A percentile compares a stretch with the other conserved stretches of the same genome.
These are phyloP conservation scores for Suillus fuscotomentosus DNA, from an alignment of 768 basidiomycete genomes.

Conservation along the genomic window DNA sequence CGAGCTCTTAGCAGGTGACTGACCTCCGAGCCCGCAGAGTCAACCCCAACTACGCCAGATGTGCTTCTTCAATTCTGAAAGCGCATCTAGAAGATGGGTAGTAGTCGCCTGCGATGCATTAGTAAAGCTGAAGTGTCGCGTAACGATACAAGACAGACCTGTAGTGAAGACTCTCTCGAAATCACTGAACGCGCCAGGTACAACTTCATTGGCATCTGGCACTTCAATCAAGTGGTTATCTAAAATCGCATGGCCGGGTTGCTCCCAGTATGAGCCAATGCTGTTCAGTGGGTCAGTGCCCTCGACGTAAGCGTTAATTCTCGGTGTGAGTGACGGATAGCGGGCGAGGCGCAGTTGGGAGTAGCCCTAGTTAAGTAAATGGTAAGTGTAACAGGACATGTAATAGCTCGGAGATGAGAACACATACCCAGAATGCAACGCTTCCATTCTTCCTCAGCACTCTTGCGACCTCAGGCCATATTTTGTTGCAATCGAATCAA, in stretches of 20 bases:
- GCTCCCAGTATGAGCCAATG: constrained; percentile 72
- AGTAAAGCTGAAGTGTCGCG: background rate
- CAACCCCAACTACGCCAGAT: no score
- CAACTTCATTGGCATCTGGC: constrained; percentile 44
- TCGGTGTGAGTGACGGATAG: constrained; percentile 52
- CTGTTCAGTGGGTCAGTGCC: constrained; percentile 49
- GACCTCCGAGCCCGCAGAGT: no score
- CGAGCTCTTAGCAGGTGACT: no score
- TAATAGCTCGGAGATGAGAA: background rate
- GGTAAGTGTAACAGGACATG: background rate
- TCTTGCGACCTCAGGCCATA: constrained; percentile 67
- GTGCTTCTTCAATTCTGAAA: no score
- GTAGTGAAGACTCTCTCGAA: constrained; percentile 59
- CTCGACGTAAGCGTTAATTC: constrained; percentile 63
- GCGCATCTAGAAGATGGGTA: constrained; percentile 25
- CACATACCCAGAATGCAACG: constrained; percentile 70
- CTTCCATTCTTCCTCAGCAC: constrained; percentile 62
- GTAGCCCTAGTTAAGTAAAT: constrained; percentile 40
- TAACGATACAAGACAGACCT: constrained; percentile 33
- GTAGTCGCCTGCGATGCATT: constrained; percentile 35
- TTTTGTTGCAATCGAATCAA: constrained; percentile 74
- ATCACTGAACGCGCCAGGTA: constrained; percentile 36
- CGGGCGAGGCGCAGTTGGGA: constrained; percentile 68
- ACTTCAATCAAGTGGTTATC: constrained; percentile 70
- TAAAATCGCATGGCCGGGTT: constrained; percentile 72